Base-by-base conservation (phyloP, 2,329 filamentous ascomycete species). In the Diaporthe helianthi region DNA sequence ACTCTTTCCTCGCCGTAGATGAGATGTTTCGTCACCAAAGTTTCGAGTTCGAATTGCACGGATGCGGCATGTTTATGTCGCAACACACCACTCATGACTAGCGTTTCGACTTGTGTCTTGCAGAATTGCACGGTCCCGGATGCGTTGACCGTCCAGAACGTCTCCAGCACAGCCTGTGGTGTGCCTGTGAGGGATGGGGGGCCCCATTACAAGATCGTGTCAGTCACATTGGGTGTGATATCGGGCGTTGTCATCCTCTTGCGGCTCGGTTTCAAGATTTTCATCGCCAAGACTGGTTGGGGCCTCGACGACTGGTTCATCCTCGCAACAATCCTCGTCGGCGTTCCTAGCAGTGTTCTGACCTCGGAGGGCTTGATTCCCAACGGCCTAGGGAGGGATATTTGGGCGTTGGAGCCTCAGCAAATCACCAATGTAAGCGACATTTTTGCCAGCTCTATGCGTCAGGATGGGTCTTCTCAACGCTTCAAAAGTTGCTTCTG, bases 331-430 rank as follows among this genome's bases (percentile, higher is more conserved):
- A 58, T 76, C 19, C 1, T 78, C 31, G 67, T 73, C 6, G 77
- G 75, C 44, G 72, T 77, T 3, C 76, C 78, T 6, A 76, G 73
- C 67, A 75, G 72, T 4, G 66, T 77, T 70, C 76, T 81, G 55
- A 77, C 77, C 69, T 70, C 77, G 0, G 75, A 78, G 0, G 74
- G 78, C 0, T 72, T 79, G 19, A 80, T 88, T 54, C 83, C 80
- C 33, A 74, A 75, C 49, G 73, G 73, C 36, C 69, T 74, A n/a
- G 73, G 73, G 17, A 61, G 49, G 19, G 73, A 74, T 19, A 68
- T 74, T 38, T 74, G 73, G 73, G 73, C 73, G 2, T 69, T 74
- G 8, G 55, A 69, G 5, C 71, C 72, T 29, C 17, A 38, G n/a
- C 49, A 71, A 36, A 73, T 74, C 51, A 73, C 70, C 47, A 71